Evolutionary conservation across 805 yeast genomes (phyloP).

Genomic region (Nakazawaea siamensis): DNA sequence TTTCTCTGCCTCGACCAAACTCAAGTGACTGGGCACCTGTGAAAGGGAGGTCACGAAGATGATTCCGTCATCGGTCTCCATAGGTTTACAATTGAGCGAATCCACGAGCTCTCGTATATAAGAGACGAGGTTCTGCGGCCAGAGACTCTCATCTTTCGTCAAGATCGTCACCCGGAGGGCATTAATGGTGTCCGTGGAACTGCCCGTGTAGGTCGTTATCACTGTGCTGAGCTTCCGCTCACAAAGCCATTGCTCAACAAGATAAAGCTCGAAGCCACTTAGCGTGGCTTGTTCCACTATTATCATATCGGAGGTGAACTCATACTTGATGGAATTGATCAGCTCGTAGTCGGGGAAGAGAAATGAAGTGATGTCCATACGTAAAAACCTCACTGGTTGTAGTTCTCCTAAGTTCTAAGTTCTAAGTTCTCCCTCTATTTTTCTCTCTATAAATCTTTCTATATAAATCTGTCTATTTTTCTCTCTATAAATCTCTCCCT

Average conservation of each 20-base stretch:
- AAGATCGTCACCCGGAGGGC: constrained; percentile 50
- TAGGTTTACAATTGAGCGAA: constrained; percentile 58
- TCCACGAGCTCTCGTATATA: constrained; percentile 59
- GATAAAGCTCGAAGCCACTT: constrained; percentile 78
- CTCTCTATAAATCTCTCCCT: too few relatives aligned
- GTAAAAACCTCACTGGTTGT: too few relatives aligned
- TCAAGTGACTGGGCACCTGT: constrained; percentile 65
- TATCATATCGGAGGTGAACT: constrained; percentile 30
- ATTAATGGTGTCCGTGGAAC: constrained; percentile 49
- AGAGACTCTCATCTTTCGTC: constrained; percentile 35
- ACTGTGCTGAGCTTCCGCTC: constrained; percentile 59
- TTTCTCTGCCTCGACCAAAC: constrained; percentile 59
- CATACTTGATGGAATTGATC: constrained; percentile 34
- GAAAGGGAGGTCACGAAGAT: constrained; percentile 81
- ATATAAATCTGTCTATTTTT: too few relatives aligned
- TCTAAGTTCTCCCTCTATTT: too few relatives aligned
- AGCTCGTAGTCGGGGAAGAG: constrained; percentile 54
- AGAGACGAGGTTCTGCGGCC: constrained; percentile 44
- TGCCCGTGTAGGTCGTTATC: constrained; percentile 83
- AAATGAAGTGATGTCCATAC: too few relatives aligned
- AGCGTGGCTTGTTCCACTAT: constrained; percentile 38
- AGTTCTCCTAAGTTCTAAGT: too few relatives aligned
- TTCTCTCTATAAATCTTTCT: too few relatives aligned
- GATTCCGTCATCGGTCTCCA: constrained; percentile 48
- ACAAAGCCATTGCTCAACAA: constrained; percentile 93